Base-by-base conservation (phyloP, 306 rosid species). In the Quercus glauca region DNA sequence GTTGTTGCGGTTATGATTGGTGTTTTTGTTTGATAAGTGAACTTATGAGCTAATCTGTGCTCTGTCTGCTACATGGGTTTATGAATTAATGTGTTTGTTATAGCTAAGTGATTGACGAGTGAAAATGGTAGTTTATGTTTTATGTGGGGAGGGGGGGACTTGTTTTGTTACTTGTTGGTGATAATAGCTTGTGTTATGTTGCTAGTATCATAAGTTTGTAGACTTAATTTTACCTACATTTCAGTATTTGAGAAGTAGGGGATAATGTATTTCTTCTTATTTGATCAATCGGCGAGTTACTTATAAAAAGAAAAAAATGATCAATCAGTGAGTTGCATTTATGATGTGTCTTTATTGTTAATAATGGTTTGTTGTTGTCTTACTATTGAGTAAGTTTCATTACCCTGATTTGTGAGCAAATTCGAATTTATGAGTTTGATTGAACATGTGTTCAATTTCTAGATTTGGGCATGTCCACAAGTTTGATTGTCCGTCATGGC, bases 91-190 rank as follows among this genome's bases (percentile, higher is more conserved):
- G 26, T 70, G 23, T 69, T 21, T 3, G 53, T 55, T 67, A 11
- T 56, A 13, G 71, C 19, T 75, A 31, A 70, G 29, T 15, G 15
- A 80, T 70, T 37, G 51, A 75, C 69, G 74, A 55, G 51, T 35
- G 58, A 67, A 51, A 51, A 21, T 26, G 65, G 29, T 2, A 8
- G 5, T 15, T 61, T 51, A 25, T 14, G 75, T 41, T 74, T 73
- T 73, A n/a, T 31, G 25, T 61, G 65, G 3, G n/a, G 25, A 21
- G 45, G 3, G 45, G 45, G n/a, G 35, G 31, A 11, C 23, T 18
- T 52, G 10, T 37, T 33, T 15, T 72, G 2, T 29, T 20, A 23
- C 23, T 25, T 45, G 33, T 76, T 19, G 23, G 19, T 37, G 49
- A 7, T 10, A 9, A 41, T 5, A 49, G 53, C 53, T 49, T 3